Evolutionary conservation across 257 asterid genomes (phyloP), one percentile per base, ranked within the genome.

Genomic region (Solanum lignicaule): DNA sequence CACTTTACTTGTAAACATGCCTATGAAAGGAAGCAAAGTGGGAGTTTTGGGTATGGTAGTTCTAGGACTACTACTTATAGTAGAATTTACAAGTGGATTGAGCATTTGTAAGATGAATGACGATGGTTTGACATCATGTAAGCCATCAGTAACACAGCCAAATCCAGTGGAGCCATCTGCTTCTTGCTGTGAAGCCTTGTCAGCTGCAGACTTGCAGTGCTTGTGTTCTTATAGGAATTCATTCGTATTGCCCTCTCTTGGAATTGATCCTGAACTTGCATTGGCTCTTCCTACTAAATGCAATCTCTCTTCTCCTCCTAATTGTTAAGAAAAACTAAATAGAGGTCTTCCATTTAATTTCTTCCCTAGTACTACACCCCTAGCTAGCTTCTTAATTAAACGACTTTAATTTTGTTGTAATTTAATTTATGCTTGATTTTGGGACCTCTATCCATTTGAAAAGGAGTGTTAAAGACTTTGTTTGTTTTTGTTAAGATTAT

Each of bases 211-310:
- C 89, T 76, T 93, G 38, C 79, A 78, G 16, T 95, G 98, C 85
- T 33, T 95, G 90, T 95, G 98, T 79, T 92, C 95, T 20, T 93
- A 94, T 60, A 92, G 66, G 90, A 91, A 94, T 83, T 93, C 98
- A 0, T 29, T 87, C 9, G 20, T 92, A 89, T 32, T 95, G 92
- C 97, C 98, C 2, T 89, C 96, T 2, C 89, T 95, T 11, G 98
- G 98, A 83, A 93, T 95, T n/a, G 98, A 94, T 84, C 98, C 98
- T 18, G 92, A 90, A 73, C 98, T 95, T 29, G 98, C 95, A 25
- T 29, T 95, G 83, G 94, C 90, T 6, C 98, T 95, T 68, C 98
- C 98, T 1, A 87, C 91, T 35, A 95, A 95, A 86, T 95, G 98
- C 92, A 90, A 87, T 69, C 88, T 92, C 89, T 46, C 94, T 4